A percentile compares a stretch with the other conserved stretches of the same genome.
phyloP scores from a whole-genome alignment of 495 filamentous ascomycete species.

The Penicillium pulvis region DNA sequence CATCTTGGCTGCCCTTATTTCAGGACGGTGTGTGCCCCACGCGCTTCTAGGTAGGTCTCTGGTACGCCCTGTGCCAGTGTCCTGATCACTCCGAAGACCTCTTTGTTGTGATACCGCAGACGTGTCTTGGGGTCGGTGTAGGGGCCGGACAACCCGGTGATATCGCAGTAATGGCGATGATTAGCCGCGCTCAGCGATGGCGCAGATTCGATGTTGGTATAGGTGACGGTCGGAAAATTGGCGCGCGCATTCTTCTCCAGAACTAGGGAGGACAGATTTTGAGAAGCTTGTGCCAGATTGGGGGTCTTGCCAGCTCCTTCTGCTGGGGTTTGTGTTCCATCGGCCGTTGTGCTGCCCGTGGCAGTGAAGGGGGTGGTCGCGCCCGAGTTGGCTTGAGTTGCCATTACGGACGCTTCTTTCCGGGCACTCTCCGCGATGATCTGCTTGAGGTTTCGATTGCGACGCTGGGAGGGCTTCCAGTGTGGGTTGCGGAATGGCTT shows the following conservation, averaged over 20 bases:
- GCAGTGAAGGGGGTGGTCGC: constrained; percentile 67
- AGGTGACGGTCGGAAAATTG: constrained; percentile 62
- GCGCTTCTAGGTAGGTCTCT: constrained; percentile 84
- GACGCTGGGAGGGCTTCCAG: constrained; percentile 90
- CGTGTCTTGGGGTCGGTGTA: constrained; percentile 95
- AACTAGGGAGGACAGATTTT: constrained; percentile 81
- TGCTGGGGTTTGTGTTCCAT: constrained; percentile 59
- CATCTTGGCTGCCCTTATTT: constrained; percentile 57
- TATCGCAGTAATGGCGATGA: constrained; percentile 85
- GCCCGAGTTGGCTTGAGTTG: constrained; percentile 81
- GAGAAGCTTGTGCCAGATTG: constrained; percentile 81
- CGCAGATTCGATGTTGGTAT: constrained; percentile 91
- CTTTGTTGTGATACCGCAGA: constrained; percentile 83
- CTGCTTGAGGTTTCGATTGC: constrained; percentile 98
- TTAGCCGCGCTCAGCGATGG: constrained; percentile 76
- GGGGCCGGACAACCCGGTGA: constrained; percentile 83
- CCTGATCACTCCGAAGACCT: constrained; percentile 82
- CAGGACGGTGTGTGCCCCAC: constrained; percentile 88
- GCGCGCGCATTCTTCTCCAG: constrained; percentile 68
- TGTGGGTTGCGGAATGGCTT: constrained; percentile 84
- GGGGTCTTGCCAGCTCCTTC: constrained; percentile 54
- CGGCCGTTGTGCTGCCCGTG: constrained; percentile 54
- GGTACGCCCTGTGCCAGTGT: constrained; percentile 74
- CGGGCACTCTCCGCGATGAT: constrained; percentile 87
- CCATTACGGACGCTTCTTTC: constrained; percentile 77